Evolutionary conservation across 2,329 filamentous ascomycete genomes (phyloP), one percentile per base, ranked within the genome.

Genomic region (Gnomoniopsis sp.): DNA sequence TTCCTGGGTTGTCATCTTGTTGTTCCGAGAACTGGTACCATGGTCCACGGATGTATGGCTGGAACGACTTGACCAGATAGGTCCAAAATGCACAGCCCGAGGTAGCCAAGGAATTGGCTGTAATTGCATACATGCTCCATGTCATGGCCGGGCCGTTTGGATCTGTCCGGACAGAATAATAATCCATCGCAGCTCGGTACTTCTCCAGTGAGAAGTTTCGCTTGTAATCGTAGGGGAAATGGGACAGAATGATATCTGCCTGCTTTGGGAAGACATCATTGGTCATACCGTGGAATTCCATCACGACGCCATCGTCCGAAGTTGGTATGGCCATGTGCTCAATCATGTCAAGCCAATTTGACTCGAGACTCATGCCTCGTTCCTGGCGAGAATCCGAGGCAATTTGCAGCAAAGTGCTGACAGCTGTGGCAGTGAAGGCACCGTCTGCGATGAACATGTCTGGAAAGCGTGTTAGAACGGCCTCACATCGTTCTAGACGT

Each of bases 1-100:
- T 69, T 21, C 74, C 75, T 50, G 75, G 78, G 59, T 87, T 77
- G 66, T 90, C 88, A 33, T 84, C 70, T 50, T 87, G 73, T 67
- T 90, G 87, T 66, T 90, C 88, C 0, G 86, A 88, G 67, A 88
- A 85, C 63, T 89, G 86, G 71, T 83, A 89, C 79, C 86, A 90
- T 0, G 88, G 88, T 0, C 79, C 82, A 11, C 88, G 79, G 2
- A 80, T 73, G 65, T 90, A 89, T 0, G 87, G 86, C 38, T 82
- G 76, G 41, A 79, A 84, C 0, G 84, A 82, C 61, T 87, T 84
- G 33, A 88, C 77, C 7, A 83, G 78, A 66, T 89, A 89, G 0
- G 87, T 89, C 67, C 84, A 89, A 2, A 84, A 81, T 0, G 86
- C 83, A 69, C 88, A 90, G 3, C 88, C 87, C 1, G 85, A 87